These are phyloP conservation scores for Alternaria sp. DNA, from an alignment of 2,329 filamentous ascomycete species.

Conservation along the genomic window DNA sequence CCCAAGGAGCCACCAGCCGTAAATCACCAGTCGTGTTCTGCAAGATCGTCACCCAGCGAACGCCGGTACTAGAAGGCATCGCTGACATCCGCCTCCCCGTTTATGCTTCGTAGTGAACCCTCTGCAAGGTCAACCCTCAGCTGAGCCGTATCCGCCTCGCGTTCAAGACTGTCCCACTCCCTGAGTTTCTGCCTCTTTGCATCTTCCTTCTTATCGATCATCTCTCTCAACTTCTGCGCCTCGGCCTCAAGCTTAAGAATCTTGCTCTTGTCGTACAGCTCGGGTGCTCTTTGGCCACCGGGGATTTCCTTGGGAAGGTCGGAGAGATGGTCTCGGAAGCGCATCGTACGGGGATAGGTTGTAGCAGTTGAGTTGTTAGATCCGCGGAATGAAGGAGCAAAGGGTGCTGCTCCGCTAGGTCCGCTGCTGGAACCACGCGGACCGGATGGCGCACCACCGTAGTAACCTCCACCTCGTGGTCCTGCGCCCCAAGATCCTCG, in stretches of 20 bases:
- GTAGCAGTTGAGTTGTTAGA: slow-evolving; percentile 52
- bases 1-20: not conserved
- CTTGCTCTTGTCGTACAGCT: slow-evolving; percentile 52
- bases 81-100: slow-evolving; percentile 48
- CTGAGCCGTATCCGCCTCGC: slow-evolving; percentile 53
- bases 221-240: slow-evolving; percentile 51
- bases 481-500: slow-evolving; percentile 46
- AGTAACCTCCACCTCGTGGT: slow-evolving; percentile 39
- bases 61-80: slow-evolving; percentile 42
- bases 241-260: slow-evolving; percentile 56
- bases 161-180: slow-evolving; percentile 55
- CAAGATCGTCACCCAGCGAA: not conserved
- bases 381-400: slow-evolving; percentile 49
- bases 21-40: not conserved
- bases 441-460: slow-evolving; percentile 42
- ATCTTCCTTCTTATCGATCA: slow-evolving; percentile 56
- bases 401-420: slow-evolving; percentile 34
- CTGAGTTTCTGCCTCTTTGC: slow-evolving; percentile 51
- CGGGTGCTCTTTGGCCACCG: slow-evolving; percentile 53
- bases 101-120: slow-evolving; percentile 51
- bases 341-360: slow-evolving; percentile 56
- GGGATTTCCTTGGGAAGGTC: slow-evolving; percentile 54
- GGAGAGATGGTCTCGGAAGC: slow-evolving; percentile 52
- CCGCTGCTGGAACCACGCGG: slow-evolving; percentile 40
- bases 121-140: slow-evolving; percentile 56